A percentile compares a stretch with the other conserved stretches of the same genome.
These are phyloP conservation scores for Solanum chiquidenum DNA, from an alignment of 257 asterid species.

Conservation along the genomic window DNA sequence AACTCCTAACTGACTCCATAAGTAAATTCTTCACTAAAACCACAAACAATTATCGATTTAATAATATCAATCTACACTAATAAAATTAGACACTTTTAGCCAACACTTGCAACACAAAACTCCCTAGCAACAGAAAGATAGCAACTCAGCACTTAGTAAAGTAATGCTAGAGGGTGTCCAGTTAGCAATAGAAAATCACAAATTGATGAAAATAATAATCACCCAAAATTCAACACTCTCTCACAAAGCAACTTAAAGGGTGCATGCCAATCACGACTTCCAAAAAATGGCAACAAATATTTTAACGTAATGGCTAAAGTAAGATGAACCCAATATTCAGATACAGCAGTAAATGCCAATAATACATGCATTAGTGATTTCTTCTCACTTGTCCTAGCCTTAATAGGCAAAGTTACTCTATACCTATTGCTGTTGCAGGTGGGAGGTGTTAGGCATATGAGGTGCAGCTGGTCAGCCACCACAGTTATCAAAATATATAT, in stretches of 20 bases:
- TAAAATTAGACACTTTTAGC: background rate
- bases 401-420: background rate
- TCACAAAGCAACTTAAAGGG: constrained; percentile 8
- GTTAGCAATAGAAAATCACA: background rate
- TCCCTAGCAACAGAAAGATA: background rate
- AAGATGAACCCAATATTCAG: background rate
- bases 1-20: background rate
- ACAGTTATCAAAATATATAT: background rate
- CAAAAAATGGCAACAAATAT: background rate
- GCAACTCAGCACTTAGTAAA: background rate
- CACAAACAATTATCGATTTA: background rate
- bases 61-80: background rate
- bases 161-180: background rate
- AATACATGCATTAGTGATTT: background rate
- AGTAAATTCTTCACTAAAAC: background rate
- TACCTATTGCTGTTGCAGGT: background rate
- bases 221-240: constrained; percentile 21
- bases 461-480: background rate
- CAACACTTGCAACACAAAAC: background rate
- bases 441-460: background rate
- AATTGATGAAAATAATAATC: constrained; percentile 8
- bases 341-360: background rate
- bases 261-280: constrained; percentile 30
- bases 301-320: background rate
- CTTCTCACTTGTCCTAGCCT: background rate